Percentiles rank a stretch among this genome's conserved stretches.
Evolutionary conservation across 371 early-diverging fungal genomes (phyloP).

Genomic region (Rhizomucor miehei): DNA sequence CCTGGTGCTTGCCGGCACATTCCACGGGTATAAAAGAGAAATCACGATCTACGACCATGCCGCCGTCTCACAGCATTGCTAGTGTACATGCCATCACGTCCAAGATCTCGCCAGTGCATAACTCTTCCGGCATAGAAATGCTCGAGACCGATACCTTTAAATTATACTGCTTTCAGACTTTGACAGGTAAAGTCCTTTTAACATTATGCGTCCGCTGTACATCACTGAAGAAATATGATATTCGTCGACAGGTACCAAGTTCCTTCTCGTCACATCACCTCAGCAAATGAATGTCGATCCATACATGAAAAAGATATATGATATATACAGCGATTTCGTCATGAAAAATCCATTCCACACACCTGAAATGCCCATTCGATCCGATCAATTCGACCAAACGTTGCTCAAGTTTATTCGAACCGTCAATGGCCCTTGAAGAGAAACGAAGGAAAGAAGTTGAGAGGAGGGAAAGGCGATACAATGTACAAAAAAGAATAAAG

Average conservation of each 20-base stretch:
- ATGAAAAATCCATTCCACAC: constrained; percentile 99
- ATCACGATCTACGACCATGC: background rate
- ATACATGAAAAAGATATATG: constrained; percentile 77
- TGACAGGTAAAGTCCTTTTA: constrained; percentile 67
- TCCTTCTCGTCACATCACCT: constrained; percentile 85
- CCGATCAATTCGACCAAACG: constrained; percentile 89
- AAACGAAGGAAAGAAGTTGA: background rate
- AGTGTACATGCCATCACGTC: constrained; percentile 97
- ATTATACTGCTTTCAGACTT: constrained; percentile 89
- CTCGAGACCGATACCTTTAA: constrained; percentile 90
- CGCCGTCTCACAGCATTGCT: background rate
- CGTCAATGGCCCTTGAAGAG: constrained; percentile 15
- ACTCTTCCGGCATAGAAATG: constrained; percentile 85
- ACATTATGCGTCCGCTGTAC: background rate
- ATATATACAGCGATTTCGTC: constrained; percentile 92
- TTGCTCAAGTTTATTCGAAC: constrained; percentile 69
- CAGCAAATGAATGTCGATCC: constrained; percentile 69
- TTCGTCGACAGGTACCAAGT: constrained; percentile 78
- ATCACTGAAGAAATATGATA: background rate
- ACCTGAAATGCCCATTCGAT: constrained; percentile 98
- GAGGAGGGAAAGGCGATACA: background rate
- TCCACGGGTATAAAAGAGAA: constrained; percentile 75
- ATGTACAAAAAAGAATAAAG: constrained; percentile 4
- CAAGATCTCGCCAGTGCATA: constrained; percentile 84
- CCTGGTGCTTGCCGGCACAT: constrained; percentile 94